Evolutionary conservation across 2,329 filamentous ascomycete species (phyloP).

Genomic region (Reticulascus tulasneorum): DNA sequence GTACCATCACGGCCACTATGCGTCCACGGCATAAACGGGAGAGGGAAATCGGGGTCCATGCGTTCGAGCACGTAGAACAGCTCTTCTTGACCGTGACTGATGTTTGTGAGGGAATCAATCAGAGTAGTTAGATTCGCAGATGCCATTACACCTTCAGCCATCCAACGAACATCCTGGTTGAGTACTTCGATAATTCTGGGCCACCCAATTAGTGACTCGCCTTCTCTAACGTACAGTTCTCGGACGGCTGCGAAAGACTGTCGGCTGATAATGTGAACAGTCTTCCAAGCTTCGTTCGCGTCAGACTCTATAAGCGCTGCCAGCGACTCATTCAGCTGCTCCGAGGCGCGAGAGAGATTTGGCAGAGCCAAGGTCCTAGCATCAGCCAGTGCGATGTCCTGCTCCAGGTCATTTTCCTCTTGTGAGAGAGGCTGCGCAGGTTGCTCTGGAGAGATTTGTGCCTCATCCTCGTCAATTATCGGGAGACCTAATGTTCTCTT

Average conservation of each 20-base stretch:
- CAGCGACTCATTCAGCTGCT: conserved; percentile 21
- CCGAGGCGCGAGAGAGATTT: no score
- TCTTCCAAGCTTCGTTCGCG: no score
- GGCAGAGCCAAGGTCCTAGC: no score
- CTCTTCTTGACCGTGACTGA: conserved; percentile 12
- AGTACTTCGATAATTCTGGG: conserved; percentile 3
- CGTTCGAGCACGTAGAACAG: conserved; percentile 23
- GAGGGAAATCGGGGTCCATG: conserved; percentile 26
- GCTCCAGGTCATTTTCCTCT: no score
- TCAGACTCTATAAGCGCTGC: conserved; percentile 22
- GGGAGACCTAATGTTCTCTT: no score
- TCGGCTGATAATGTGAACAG: no score
- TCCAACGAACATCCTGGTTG: neutral
- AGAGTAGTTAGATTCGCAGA: conserved; percentile 32
- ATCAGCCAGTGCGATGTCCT: no score
- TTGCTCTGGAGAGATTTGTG: no score
- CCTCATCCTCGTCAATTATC: no score
- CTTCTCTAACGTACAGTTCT: conserved; percentile 17
- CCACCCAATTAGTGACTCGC: conserved; percentile 25
- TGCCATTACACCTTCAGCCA: conserved; percentile 17
- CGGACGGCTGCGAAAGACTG: conserved; percentile 21
- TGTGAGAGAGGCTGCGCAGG: no score
- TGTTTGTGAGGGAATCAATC: conserved; percentile 20
- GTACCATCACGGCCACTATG: conserved; percentile 5
- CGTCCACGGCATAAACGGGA: conserved; percentile 20